Evolutionary conservation across 768 basidiomycete genomes (phyloP), one percentile per base, ranked within the genome.

Genomic region (Termitomyces sp.): DNA sequence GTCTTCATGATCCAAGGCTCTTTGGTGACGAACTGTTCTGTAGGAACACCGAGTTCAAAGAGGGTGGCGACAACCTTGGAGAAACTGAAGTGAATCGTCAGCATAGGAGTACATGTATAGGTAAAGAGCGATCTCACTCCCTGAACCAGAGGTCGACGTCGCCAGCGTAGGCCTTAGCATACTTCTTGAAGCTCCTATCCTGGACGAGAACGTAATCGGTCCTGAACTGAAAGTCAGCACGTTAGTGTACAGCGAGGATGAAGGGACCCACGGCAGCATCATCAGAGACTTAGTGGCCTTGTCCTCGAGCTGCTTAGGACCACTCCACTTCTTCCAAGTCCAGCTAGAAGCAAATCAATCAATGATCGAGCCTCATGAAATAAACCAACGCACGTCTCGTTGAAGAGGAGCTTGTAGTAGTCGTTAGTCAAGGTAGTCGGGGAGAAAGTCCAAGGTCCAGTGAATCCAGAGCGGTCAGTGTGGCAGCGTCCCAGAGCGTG

Each of bases 401-500:
- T 80, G 64, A 93, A 84, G 56, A 99, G 79, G 27, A 98, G 82
- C 64, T 85, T 85, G 83, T 75, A 94, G 76, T 76, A 95, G 66
- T 91, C 91, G 70, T 95, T 94, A 41, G 89, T 88, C 64, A 94
- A 69, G 3, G 91, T 91, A 21, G 84, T 91, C 3, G 94, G 94
- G 16, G 92, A 91, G 83, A 95, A 94, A 2, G 94, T 94, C 92
- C 90, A 94, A n/a, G 91, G 93, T 11, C 90, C 93, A 7, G 90
- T 86, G 68, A 87, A 95, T 41, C 90, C 91, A 56, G 88, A 90
- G 52, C 91, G 84, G 72, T 91, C 81, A 56, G 77, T 56, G 78
- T 99, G 96, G 80, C 94, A 96, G 68, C 96, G 91, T 23, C 97
- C 96, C 44, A 99, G 85, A 57, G 94, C 94, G 67, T 99, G 96